Evolutionary conservation across 768 basidiomycete genomes (phyloP), one percentile per base, ranked within the genome.

Genomic region (Tricholomella constricta): DNA sequence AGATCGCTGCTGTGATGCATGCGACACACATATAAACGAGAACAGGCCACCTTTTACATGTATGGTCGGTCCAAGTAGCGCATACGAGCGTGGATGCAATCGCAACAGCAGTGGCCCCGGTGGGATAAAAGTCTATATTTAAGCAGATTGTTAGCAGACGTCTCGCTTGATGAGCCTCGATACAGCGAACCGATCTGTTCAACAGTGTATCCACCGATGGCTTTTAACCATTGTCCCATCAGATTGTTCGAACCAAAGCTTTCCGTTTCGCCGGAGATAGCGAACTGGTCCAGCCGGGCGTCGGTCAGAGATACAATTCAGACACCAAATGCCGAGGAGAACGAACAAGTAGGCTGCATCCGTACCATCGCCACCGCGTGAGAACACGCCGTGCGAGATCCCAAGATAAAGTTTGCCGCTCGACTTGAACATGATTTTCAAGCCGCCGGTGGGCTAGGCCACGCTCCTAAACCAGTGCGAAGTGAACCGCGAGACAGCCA

Each of bases 161-260:
- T 5, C 8, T 32, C 15, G 17, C 27, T 36, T 19, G 4, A 29
- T 26, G 51, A 31, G 54, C 17, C 22, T 23, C 26, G n/a, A 40
- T 37, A 20, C 6, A 6, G 64, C 67, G 23, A 49, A 81, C 82
- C 81, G 6, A 79, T 80, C 63, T 86, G 83, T 56, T 84, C 81
- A 3, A 87, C 78, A 10, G 82, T 79, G 61, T 81, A 87, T 5
- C 79, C 81, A 8, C 83, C 80, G 12, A 81, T 75, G 11, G 81
- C 77, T 59, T 83, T 82, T 37, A 87, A 71, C 81, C 83, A 86
- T 63, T 86, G 85, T 9, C 85, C 84, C 86, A 87, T 88, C 34
- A 87, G 66, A 68, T 86, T 86, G 61, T 86, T 88, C 17, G 82
- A 83, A 4, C 84, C 83, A 48, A 88, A 82, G 58, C 81, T 81